Base-by-base conservation (phyloP, 2,329 filamentous ascomycete species). In the Diplodia mutila region DNA sequence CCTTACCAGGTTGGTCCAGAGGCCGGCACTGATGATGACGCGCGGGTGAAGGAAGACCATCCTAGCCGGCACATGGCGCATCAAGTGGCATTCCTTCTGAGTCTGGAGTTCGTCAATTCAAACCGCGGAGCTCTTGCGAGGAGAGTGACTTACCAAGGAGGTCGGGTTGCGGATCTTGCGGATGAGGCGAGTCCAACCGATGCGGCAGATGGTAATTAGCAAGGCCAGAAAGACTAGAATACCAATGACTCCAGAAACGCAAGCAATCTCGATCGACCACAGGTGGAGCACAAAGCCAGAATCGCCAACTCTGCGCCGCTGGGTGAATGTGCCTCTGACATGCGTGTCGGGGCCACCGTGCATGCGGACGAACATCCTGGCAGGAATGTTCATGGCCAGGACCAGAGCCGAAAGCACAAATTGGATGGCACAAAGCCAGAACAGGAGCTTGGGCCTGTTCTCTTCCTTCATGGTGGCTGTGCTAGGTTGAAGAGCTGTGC, bases 21-120 rank as follows among this genome's bases (percentile, higher is more conserved):
- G 46, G 46, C 27, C 18, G 27, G 29, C 7, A n/a, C 42, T 37
- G 46, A 63, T 63, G 46, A 63, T 51, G 46, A 63, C 42, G n/a
- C 59, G 59, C 2, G 59, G 59, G 11, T 63, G 59, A 18, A 63
- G 23, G 42, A 63, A 63, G n/a, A 63, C 21, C 59, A 63, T 63
- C n/a, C 32, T 63, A 3, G 59, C 12, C 5, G 46, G 18, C 59
- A 51, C 11, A 4, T n/a, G 11, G 27, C 42, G 18, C 14, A 51
- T 63, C 18, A 51, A 37, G 11, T 16, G 14, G 12, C 3, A 12
- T 6, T 32, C 39, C 14, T 27, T 59, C 23, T 12, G 4, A 12
- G 23, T 27, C 55, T 46, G 9, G 18, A 11, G 8, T 46, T 46
- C 23, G 55, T 59, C 55, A 59, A 14, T 46, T 23, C 14, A 29